Evolutionary conservation across 1,284 basidiomycete genomes (phyloP), one percentile per base, ranked within the genome.

Genomic region (Caloboletus firmus): DNA sequence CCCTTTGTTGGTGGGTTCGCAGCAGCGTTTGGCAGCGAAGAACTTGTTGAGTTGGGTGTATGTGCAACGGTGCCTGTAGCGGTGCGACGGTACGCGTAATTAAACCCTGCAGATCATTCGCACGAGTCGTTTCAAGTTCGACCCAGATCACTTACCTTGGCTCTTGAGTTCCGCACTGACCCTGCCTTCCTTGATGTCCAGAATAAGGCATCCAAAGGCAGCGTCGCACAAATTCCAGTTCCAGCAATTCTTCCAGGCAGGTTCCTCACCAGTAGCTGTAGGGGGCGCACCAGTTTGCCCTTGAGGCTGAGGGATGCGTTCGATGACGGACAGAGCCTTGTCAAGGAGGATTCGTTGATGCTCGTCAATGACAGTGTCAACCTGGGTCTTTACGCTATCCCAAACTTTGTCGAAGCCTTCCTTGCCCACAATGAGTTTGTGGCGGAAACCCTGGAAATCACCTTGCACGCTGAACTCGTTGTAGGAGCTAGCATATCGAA

Each of bases 181-280:
- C 41, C 96, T 80, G 2, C 95, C 95, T 57, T 98, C 95, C 61
- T 87, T 88, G 63, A 99, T 77, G 60, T 96, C 93, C 44, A 99
- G 76, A 1, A 98, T 76, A 39, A 99, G 80, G 17, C 84, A 86
- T 2, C 96, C 97, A 61, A 91, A 96, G 1, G 92, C 89, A 9
- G 95, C 96, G 67, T 99, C 96, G 55, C 95, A 94, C 39, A 97
- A 74, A 66, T 96, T 95, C 95, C 95, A 98, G 72, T 98, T 95
- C 96, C 96, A 99, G 65, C 91, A 94, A 71, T 95, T 98, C 75
- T 94, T 98, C 96, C 95, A 98, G 1, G 91, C 84, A 5, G 89
- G 84, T 61, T 95, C 93, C 67, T 95, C 93, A 9, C 79, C 77
- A 9, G 78, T 75, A 24, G 79, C 77, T 5, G 78, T 72, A 20